Percentiles rank a stretch among this genome's conserved stretches.
phyloP scores from a whole-genome alignment of 352 stramenopile genomes.

The Globisporangium alternatum region DNA sequence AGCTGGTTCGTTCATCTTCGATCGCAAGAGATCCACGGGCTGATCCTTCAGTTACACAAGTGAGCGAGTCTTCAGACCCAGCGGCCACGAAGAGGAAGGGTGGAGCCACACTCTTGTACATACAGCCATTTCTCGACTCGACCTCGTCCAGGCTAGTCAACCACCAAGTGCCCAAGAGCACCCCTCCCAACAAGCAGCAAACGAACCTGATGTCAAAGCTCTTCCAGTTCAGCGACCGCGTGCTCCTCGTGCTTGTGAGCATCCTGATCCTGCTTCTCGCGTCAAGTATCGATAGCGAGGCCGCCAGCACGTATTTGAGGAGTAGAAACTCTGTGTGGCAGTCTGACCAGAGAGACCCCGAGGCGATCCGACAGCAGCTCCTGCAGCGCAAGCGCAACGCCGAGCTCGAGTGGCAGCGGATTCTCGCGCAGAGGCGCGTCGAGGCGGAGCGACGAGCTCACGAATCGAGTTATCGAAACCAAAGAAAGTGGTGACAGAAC shows the following conservation, averaged over 20 bases:
- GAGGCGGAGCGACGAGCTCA: neutral
- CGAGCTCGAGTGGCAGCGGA: neutral
- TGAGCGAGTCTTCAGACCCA: neutral
- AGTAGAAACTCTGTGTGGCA: neutral
- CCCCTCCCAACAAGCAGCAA: neutral
- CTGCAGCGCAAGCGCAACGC: conserved; percentile 1
- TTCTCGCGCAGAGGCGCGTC: neutral
- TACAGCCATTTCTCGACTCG: too few species aligned
- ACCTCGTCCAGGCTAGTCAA: too few species aligned
- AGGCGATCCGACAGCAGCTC: neutral
- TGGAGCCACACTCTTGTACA: too few species aligned
- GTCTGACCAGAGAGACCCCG: neutral
- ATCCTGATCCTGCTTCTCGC: neutral
- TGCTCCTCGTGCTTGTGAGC: neutral
- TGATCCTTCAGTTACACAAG: neutral
- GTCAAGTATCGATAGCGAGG: neutral
- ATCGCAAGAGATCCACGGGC: neutral
- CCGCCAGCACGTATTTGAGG: neutral
- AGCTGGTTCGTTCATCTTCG: neutral
- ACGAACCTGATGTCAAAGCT: neutral
- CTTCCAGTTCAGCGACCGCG: neutral
- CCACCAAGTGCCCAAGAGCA: too few species aligned
- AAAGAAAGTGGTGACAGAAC: neutral
- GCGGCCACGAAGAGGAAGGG: neutral
- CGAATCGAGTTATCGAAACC: neutral